A percentile compares a stretch with the other conserved stretches of the same genome.
These are phyloP conservation scores for Russula griseocarnosa DNA, from an alignment of 768 basidiomycete genomes.

Conservation along the genomic window DNA sequence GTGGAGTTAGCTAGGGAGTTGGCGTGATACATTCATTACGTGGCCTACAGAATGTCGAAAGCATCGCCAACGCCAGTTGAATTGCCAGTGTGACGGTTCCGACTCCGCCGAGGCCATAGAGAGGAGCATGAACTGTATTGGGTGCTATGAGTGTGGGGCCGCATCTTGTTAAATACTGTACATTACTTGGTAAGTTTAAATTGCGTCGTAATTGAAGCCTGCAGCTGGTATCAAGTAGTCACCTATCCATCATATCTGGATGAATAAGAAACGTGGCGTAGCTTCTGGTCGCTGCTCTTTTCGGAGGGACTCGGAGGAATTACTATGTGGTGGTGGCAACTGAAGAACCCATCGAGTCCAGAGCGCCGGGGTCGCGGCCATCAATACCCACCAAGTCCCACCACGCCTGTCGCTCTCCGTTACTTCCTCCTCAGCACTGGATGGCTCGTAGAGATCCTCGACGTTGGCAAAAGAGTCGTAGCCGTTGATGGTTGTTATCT, in stretches of 20 bases:
- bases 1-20: too few relatives aligned
- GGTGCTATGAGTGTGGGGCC: too few relatives aligned
- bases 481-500: constrained; percentile 52
- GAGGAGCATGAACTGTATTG: too few relatives aligned
- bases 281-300: background rate
- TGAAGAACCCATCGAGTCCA: constrained; percentile 5
- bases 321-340: background rate
- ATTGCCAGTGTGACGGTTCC: too few relatives aligned
- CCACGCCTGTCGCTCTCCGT: constrained; percentile 10
- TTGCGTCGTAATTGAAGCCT: constrained; percentile 1
- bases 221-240: background rate
- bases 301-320: background rate
- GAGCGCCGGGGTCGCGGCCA: constrained; percentile 10
- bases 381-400: constrained; percentile 11
- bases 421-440: constrained; percentile 40
- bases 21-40: too few relatives aligned
- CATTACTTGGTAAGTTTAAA: background rate
- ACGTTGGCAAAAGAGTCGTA: constrained; percentile 67
- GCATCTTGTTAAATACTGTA: background rate
- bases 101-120: too few relatives aligned
- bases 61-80: too few relatives aligned
- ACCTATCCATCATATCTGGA: constrained; percentile 10
- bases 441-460: constrained; percentile 61
- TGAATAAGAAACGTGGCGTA: background rate
- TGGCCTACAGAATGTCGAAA: too few relatives aligned